Percentiles rank a stretch among this genome's conserved stretches.
These are phyloP conservation scores for Boletus pseudo-olivaceus DNA, from an alignment of 768 basidiomycete genomes.

Conservation along the genomic window DNA sequence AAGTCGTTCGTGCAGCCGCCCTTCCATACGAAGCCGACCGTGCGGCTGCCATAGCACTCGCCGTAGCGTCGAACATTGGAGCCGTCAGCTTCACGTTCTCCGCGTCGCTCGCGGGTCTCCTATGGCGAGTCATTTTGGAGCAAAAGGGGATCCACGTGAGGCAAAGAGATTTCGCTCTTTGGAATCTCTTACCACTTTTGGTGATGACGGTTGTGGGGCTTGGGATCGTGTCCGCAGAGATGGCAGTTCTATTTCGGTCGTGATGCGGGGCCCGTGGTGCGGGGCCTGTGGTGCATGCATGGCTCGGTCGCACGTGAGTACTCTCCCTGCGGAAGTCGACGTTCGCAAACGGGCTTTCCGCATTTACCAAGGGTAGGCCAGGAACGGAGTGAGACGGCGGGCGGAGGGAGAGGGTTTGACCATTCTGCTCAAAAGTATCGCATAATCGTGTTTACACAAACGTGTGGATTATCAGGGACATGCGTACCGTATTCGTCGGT, in stretches of 20 bases:
- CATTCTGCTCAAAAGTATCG: background rate
- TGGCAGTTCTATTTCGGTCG: slow-evolving; percentile 48
- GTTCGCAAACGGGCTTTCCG: background rate
- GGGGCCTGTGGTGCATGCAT: background rate
- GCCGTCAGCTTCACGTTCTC: slow-evolving; percentile 89
- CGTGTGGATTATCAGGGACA: too few species aligned
- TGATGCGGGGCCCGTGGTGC: background rate
- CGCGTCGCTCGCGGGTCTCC: slow-evolving; percentile 81
- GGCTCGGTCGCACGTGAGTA: background rate
- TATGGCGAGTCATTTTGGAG: slow-evolving; percentile 73
- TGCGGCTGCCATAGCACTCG: slow-evolving; percentile 69
- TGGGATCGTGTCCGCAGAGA: slow-evolving; percentile 72
- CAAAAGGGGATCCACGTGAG: slow-evolving; percentile 68
- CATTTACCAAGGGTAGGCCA: background rate
- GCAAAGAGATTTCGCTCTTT: slow-evolving; percentile 62
- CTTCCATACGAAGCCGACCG: slow-evolving; percentile 36
- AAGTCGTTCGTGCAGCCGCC: slow-evolving; percentile 57
- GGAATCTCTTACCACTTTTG: slow-evolving; percentile 66
- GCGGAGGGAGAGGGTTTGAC: background rate
- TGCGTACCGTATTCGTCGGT: background rate
- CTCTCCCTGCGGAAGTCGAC: background rate
- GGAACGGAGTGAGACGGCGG: too few species aligned
- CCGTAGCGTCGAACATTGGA: slow-evolving; percentile 85
- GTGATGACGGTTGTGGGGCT: slow-evolving; percentile 65
- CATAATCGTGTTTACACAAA: too few species aligned